phyloP scores from a whole-genome alignment of 2,329 filamentous ascomycete genomes.

The Endothia cerciana region DNA sequence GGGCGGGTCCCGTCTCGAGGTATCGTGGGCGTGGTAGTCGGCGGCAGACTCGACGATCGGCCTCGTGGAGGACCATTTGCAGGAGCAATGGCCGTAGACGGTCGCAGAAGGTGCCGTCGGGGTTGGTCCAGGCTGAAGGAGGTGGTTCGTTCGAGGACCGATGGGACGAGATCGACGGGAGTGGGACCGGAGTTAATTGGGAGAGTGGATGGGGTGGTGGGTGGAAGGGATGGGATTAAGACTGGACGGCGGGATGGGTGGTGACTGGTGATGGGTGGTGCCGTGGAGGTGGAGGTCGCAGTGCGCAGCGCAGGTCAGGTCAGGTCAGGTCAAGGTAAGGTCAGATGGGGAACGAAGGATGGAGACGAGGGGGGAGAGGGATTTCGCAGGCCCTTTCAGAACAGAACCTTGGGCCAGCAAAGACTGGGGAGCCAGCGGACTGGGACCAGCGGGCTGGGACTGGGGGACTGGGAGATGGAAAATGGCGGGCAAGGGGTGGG shows the following conservation, averaged over 20 bases:
- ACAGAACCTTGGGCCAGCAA: background rate
- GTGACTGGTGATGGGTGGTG: background rate
- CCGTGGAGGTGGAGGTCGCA: background rate
- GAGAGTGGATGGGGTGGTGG: constrained; percentile 4
- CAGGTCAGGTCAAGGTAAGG: background rate
- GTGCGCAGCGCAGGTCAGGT: background rate
- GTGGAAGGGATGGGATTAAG: background rate
- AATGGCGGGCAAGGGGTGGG: background rate
- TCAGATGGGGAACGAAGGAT: constrained; percentile 21
- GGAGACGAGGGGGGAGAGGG: constrained; percentile 16
- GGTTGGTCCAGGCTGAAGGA: background rate
- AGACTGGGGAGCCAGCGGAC: background rate
- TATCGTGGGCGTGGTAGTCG: constrained; percentile 14
- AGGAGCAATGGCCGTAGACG: constrained; percentile 8
- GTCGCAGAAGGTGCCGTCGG: constrained; percentile 1
- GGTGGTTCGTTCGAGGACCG: constrained; percentile 5
- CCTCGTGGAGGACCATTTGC: constrained; percentile 29
- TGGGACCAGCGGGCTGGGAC: background rate
- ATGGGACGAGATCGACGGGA: background rate
- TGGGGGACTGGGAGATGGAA: background rate
- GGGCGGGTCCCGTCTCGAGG: constrained; percentile 1
- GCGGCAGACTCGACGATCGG: constrained; percentile 21
- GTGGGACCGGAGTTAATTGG: constrained; percentile 2
- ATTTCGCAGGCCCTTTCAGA: background rate
- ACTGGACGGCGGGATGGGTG: background rate